Evolutionary conservation across 495 filamentous ascomycete genomes (phyloP), one percentile per base, ranked within the genome.

Genomic region (Amorphotheca resinae): DNA sequence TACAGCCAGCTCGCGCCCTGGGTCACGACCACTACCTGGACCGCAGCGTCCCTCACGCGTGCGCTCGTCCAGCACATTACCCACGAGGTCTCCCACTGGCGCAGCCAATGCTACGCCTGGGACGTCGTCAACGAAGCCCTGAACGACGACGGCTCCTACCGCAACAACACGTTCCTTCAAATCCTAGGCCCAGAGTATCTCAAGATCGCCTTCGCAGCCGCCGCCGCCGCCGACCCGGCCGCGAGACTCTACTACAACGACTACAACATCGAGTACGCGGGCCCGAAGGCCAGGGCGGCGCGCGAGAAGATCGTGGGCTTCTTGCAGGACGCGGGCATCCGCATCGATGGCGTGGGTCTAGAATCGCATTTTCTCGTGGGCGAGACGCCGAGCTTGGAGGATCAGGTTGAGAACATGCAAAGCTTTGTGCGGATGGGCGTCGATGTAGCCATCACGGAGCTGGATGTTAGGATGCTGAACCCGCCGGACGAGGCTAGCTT

Each of bases 81-180:
- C 14, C 56, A 56, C 16, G 69, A 74, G 2, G 73, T 66, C 4
- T 64, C 55, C 22, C 70, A 77, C 51, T 79, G 63, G 49, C 68
- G 68, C 48, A 73, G 73, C n/a, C 59, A 68, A 36, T 76, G 67
- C 57, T 57, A 64, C 33, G 42, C 50, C 26, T 63, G 52, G 52
- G 79, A 84, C 52, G 80, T 85, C 0, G 66, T 81, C 14, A 84
- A 84, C 59, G 79, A 85, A 56, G 73, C 74, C 23, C 72, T 83
- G 48, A 70, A 78, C 46, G 80, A 84, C 38, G 72, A 79, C 51
- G 80, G 77, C 23, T 66, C 67, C n/a, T 73, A 72, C 48, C 70
- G 77, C 38, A 43, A 64, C 41, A 67, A 56, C 37, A 60, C 72
- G 36, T 79, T 79, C 61, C 74, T 66, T 62, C 61, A 66, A 20